These are phyloP conservation scores for Dothideomycetes sp. DNA, from an alignment of 2,329 filamentous ascomycete genomes.

Conservation along the genomic window DNA sequence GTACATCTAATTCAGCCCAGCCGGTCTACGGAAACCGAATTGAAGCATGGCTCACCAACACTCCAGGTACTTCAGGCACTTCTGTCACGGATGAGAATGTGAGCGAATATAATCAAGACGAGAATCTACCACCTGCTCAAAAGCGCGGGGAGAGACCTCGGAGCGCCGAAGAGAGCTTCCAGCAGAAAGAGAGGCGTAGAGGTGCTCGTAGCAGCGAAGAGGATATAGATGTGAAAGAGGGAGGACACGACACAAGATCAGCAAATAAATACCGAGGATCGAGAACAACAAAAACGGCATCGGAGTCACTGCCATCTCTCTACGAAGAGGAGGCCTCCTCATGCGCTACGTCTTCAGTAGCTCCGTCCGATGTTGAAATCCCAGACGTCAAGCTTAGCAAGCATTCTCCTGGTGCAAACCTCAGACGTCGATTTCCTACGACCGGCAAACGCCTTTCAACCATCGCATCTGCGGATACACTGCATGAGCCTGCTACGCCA, in stretches of 20 bases:
- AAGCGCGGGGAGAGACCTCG: too few species aligned
- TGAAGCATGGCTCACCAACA: conserved; percentile 52
- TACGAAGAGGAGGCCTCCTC: conserved; percentile 25
- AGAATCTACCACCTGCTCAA: too few species aligned
- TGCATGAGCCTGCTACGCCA: conserved; percentile 25
- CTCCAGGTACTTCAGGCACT: conserved; percentile 46
- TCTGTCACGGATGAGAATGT: conserved; percentile 34
- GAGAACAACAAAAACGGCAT: too few species aligned
- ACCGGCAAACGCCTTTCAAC: conserved; percentile 50
- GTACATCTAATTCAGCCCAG: conserved; percentile 16
- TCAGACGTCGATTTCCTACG: conserved; percentile 34
- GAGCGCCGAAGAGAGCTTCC: background rate
- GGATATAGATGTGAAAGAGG: too few species aligned
- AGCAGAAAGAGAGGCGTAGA: background rate
- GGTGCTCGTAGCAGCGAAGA: background rate
- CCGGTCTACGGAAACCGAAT: conserved; percentile 45
- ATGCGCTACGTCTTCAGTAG: conserved; percentile 28
- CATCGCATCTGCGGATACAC: conserved; percentile 49
- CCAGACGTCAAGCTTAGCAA: conserved; percentile 25
- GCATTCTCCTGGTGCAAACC: conserved; percentile 12
- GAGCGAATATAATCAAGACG: background rate
- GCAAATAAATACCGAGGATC: too few species aligned
- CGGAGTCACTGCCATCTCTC: conserved; percentile 13
- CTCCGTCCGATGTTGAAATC: conserved; percentile 24
- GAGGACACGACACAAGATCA: too few species aligned